These are phyloP conservation scores for Metschnikowia aberdeeniae DNA, from an alignment of 805 yeast genomes.

Conservation along the genomic window DNA sequence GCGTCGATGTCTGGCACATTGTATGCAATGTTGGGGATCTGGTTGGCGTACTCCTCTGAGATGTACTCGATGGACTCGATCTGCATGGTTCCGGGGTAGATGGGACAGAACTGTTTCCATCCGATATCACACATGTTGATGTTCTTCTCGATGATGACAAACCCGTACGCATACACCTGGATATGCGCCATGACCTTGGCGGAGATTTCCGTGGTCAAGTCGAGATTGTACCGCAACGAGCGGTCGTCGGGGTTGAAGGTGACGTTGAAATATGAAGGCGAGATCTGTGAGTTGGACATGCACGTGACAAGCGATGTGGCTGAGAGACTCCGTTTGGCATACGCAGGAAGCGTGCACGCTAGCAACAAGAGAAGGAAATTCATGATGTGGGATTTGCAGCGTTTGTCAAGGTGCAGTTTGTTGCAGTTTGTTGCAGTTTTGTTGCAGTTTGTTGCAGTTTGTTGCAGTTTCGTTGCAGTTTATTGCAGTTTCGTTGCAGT, in stretches of 20 bases:
- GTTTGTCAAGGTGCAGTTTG: too few relatives aligned
- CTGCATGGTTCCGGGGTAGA: slow-evolving; percentile 77
- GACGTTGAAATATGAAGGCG: slow-evolving; percentile 73
- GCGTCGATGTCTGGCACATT: slow-evolving; percentile 87
- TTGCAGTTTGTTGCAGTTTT: too few relatives aligned
- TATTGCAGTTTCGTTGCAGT: too few relatives aligned
- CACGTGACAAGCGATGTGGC: slow-evolving; percentile 86
- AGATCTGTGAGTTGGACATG: slow-evolving; percentile 68
- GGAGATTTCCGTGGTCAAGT: slow-evolving; percentile 62
- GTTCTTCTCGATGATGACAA: slow-evolving; percentile 53
- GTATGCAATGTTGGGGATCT: slow-evolving; percentile 82
- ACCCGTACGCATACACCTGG: slow-evolving; percentile 83
- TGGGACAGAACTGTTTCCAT: slow-evolving; percentile 89
- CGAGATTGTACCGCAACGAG: slow-evolving; percentile 64
- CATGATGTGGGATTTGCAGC: slow-evolving; percentile 5
- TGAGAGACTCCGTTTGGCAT: slow-evolving; percentile 26
- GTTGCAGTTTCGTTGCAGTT: too few relatives aligned
- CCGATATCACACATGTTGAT: slow-evolving; percentile 63
- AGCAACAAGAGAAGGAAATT: slow-evolving; percentile 9
- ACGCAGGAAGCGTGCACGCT: slow-evolving; percentile 10
- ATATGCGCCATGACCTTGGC: slow-evolving; percentile 67
- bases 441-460: too few relatives aligned
- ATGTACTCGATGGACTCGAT: slow-evolving; percentile 67
- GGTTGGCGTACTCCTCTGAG: slow-evolving; percentile 42
- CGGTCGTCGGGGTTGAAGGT: slow-evolving; percentile 67